These are phyloP conservation scores for Penicillium frequentans DNA, from an alignment of 2,329 filamentous ascomycete species.

Conservation along the genomic window DNA sequence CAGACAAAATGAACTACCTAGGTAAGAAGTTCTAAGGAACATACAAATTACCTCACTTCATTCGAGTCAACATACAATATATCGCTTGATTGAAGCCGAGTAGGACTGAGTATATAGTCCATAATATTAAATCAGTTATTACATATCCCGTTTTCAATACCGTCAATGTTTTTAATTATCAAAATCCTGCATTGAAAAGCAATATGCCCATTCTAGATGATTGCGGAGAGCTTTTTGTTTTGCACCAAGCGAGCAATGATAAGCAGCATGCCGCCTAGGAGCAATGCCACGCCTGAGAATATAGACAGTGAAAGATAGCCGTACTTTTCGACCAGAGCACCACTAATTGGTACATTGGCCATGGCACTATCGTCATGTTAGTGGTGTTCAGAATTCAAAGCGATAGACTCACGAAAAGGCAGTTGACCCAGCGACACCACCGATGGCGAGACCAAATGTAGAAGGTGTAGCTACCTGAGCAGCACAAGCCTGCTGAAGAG, in stretches of 20 bases:
- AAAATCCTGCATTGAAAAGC: too few species aligned
- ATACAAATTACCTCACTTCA: too few species aligned
- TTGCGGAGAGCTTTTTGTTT: constrained; percentile 1
- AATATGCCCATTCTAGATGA: constrained; percentile 1
- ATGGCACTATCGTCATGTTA: constrained; percentile 32
- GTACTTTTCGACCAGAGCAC: constrained; percentile 38
- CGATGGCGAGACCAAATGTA: constrained; percentile 45
- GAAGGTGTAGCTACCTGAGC: constrained; percentile 41
- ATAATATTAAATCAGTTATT: too few species aligned
- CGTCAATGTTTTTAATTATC: too few species aligned
- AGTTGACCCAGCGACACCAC: constrained; percentile 42
- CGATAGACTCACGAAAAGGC: constrained; percentile 42
- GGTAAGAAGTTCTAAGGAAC: too few species aligned
- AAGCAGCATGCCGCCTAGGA: constrained; percentile 28
- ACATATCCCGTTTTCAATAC: too few species aligned
- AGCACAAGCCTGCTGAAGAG: constrained; percentile 49
- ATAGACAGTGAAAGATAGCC: constrained; percentile 45
- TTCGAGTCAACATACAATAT: too few species aligned
- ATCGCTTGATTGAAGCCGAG: too few species aligned
- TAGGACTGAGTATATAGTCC: too few species aligned
- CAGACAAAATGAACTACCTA: too few species aligned
- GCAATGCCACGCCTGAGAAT: constrained; percentile 35
- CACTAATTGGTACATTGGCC: constrained; percentile 45
- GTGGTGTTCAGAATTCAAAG: background rate
- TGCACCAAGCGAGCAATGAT: constrained; percentile 11